phyloP scores from a whole-genome alignment of 495 filamentous ascomycete genomes.

The Penicillium verhagenii region DNA sequence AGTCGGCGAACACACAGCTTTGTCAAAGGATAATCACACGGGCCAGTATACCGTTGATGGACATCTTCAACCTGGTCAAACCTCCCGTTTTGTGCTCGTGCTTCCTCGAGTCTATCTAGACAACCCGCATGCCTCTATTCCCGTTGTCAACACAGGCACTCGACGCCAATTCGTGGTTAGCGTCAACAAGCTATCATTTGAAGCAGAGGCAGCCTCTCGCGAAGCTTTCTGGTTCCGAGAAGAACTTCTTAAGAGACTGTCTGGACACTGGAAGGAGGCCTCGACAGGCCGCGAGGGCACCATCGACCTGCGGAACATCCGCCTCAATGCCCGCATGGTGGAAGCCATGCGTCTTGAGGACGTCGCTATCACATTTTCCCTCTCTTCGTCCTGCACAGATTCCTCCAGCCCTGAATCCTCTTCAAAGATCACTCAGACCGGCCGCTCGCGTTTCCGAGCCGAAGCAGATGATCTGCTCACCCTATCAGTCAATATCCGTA shows the following conservation, averaged over 20 bases:
- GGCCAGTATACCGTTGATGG: constrained; percentile 51
- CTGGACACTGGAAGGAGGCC: constrained; percentile 68
- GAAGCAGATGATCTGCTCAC: constrained; percentile 69
- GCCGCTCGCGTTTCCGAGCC: constrained; percentile 54
- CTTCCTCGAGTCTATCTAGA: constrained; percentile 73
- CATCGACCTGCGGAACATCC: constrained; percentile 71
- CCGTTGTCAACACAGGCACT: constrained; percentile 67
- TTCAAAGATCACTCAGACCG: constrained; percentile 35
- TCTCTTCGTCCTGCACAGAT: constrained; percentile 22
- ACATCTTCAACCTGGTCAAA: constrained; percentile 74
- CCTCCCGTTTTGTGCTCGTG: constrained; percentile 71
- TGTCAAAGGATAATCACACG: constrained; percentile 10
- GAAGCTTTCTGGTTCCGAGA: constrained; percentile 94
- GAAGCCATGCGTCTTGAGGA: constrained; percentile 82
- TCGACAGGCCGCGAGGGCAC: constrained; percentile 59
- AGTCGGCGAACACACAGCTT: constrained; percentile 44
- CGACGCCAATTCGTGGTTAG: constrained; percentile 89
- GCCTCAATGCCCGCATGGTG: constrained; percentile 75
- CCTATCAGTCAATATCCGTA: constrained; percentile 64
- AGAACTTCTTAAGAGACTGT: constrained; percentile 69
- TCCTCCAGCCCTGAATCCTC: constrained; percentile 16
- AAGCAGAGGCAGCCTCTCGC: constrained; percentile 71
- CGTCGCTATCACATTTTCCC: constrained; percentile 65
- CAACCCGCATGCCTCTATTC: constrained; percentile 75
- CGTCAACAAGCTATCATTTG: constrained; percentile 71